Percentiles rank a stretch among this genome's conserved stretches.
These are phyloP conservation scores for Exophiala xenobiotica DNA, from an alignment of 2,329 filamentous ascomycete genomes.

Conservation along the genomic window DNA sequence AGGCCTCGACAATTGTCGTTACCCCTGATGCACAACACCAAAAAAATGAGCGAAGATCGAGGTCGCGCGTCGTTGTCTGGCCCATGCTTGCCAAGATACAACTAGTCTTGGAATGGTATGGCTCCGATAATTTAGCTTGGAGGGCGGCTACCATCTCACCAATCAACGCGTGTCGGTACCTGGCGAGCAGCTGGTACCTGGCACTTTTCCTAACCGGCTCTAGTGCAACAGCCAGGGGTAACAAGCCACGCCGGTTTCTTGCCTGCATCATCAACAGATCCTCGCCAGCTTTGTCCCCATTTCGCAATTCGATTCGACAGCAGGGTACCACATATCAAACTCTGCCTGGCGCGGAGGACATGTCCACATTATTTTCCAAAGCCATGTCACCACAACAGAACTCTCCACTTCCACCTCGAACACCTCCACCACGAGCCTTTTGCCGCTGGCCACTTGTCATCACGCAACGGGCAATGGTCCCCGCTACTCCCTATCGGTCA, in stretches of 20 bases:
- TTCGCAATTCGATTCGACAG: conserved; percentile 9
- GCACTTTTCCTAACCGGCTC: neutral
- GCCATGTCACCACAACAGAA: too few relatives aligned
- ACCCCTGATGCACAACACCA: too few relatives aligned
- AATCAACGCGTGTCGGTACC: conserved; percentile 6
- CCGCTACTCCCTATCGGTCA: conserved; percentile 15
- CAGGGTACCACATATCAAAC: conserved; percentile 1
- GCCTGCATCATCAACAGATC: conserved; percentile 1
- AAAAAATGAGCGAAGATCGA: too few relatives aligned
- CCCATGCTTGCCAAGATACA: neutral
- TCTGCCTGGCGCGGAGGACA: neutral
- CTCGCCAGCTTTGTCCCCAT: neutral
- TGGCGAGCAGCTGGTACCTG: conserved; percentile 8
- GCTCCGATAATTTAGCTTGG: neutral
- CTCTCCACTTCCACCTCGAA: neutral
- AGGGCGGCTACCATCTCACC: neutral
- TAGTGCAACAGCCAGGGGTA: conserved; percentile 8
- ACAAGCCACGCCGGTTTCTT: conserved; percentile 14
- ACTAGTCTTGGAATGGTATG: neutral
- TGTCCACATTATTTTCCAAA: neutral
- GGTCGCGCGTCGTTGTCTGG: neutral
- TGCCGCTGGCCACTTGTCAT: neutral
- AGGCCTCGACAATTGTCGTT: too few relatives aligned
- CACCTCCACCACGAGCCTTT: neutral
- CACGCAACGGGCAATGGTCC: conserved; percentile 1